Conservation (phyloP, 257 asterid genomes). For the Scutellaria barbata region DNA sequence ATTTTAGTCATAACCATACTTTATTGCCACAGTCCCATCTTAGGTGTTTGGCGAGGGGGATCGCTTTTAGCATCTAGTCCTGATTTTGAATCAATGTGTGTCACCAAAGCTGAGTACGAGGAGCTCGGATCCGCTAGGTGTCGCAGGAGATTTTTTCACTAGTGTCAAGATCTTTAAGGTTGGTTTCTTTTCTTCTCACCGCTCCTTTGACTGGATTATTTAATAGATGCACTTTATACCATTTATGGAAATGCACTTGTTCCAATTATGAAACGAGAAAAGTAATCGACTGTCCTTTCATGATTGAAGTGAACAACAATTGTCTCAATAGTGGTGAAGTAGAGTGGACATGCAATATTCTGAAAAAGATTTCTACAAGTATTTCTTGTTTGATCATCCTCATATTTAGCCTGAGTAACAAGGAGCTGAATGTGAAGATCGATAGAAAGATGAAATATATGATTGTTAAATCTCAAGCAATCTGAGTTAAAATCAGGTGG, state of each 20-base stretch:
- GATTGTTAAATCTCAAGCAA: not conserved
- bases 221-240: not conserved
- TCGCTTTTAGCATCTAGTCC: conserved; percentile 97
- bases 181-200: conserved; percentile 5
- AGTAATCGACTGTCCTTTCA: conserved; percentile 4
- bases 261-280: conserved; percentile 7
- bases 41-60: conserved; percentile 99
- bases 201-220: not conserved
- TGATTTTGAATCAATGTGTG: conserved; percentile 92
- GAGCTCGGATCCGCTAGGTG: conserved; percentile 93
- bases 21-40: conserved; percentile 66
- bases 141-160: conserved; percentile 85
- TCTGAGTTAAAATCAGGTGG: conserved; percentile 1
- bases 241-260: not conserved
- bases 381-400: not conserved
- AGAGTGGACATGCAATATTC: not conserved
- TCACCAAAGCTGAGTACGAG: conserved; percentile 94
- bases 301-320: not conserved
- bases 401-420: too few species aligned
- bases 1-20: conserved; percentile 8
- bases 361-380: not conserved
- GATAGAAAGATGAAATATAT: too few species aligned
- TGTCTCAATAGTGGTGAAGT: conserved; percentile 7
- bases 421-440: too few species aligned
- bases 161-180: conserved; percentile 41